Percentiles rank a stretch among this genome's conserved stretches.
phyloP scores from a whole-genome alignment of 2,329 filamentous ascomycete genomes.

The Hymenoscyphus fraxineus region DNA sequence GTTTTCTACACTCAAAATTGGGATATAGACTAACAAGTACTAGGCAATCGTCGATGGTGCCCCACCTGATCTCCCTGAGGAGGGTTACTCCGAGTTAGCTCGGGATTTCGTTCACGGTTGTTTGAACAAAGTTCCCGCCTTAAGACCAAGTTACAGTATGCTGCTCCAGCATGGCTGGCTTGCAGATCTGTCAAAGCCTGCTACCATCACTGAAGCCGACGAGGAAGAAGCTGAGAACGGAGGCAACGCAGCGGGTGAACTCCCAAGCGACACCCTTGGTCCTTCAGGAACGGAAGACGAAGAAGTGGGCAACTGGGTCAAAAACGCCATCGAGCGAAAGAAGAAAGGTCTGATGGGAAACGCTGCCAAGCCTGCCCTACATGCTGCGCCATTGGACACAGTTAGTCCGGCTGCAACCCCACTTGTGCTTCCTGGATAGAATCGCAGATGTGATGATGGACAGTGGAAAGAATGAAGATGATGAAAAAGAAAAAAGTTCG shows the following conservation, averaged over 20 bases:
- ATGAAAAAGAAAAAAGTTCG: neutral
- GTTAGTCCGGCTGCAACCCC: slow-evolving; percentile 48
- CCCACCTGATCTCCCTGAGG: slow-evolving; percentile 78
- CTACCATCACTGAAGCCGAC: slow-evolving; percentile 67
- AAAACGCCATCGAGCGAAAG: slow-evolving; percentile 63
- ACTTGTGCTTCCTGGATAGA: neutral
- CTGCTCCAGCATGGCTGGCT: slow-evolving; percentile 90
- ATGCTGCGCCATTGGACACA: slow-evolving; percentile 78
- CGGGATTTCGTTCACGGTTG: slow-evolving; percentile 85
- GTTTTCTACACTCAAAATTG: slow-evolving; percentile 27
- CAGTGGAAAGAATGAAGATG: slow-evolving; percentile 18
- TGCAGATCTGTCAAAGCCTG: slow-evolving; percentile 67
- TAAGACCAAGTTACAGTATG: slow-evolving; percentile 91
- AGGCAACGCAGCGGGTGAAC: slow-evolving; percentile 20
- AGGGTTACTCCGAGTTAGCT: slow-evolving; percentile 74
- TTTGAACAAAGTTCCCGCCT: slow-evolving; percentile 85
- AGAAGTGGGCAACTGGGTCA: slow-evolving; percentile 87
- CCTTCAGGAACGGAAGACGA: slow-evolving; percentile 53
- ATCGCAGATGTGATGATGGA: neutral
- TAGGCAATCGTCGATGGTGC: slow-evolving; percentile 97
- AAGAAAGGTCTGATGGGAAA: slow-evolving; percentile 52
- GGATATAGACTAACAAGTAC: slow-evolving; percentile 7
- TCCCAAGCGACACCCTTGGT: slow-evolving; percentile 23
- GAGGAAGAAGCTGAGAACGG: slow-evolving; percentile 52
- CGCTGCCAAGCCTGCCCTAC: slow-evolving; percentile 71